Conservation (phyloP, 805 yeast species). For the Nakazawaea wyomingensis region DNA sequence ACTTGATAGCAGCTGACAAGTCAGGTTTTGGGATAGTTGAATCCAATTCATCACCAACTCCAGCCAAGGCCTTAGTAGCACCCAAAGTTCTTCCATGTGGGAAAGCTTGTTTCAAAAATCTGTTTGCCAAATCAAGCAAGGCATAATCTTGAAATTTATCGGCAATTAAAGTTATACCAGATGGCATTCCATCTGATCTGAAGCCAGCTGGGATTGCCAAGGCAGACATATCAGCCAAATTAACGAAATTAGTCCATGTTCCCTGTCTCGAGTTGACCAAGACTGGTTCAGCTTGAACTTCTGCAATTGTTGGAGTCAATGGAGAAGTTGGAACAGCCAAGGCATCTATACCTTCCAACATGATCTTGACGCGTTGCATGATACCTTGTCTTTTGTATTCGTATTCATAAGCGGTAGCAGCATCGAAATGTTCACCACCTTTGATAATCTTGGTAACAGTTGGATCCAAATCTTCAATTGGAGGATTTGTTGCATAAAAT, state of each 20-base stretch:
- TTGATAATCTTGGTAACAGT: conserved; percentile 72
- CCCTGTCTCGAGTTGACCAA: conserved; percentile 87
- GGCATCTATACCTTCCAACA: conserved; percentile 62
- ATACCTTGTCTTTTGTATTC: conserved; percentile 86
- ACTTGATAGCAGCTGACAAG: conserved; percentile 41
- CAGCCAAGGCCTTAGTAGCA: conserved; percentile 28
- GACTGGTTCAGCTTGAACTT: conserved; percentile 74
- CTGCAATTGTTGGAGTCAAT: conserved; percentile 75
- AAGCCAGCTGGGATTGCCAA: conserved; percentile 90
- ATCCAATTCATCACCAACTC: conserved; percentile 39
- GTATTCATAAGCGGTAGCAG: conserved; percentile 76
- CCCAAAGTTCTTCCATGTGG: conserved; percentile 55
- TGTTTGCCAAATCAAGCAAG: conserved; percentile 72
- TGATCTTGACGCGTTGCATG: conserved; percentile 53
- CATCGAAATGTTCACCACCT: conserved; percentile 73
- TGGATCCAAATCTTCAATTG: conserved; percentile 70
- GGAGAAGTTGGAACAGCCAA: conserved; percentile 93
- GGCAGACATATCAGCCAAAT: conserved; percentile 89
- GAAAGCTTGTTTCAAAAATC: conserved; percentile 49
- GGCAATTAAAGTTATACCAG: conserved; percentile 83
- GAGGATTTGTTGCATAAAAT: conserved; percentile 66
- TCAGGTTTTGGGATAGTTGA: conserved; percentile 39
- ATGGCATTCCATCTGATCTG: conserved; percentile 81
- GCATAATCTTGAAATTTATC: conserved; percentile 86
- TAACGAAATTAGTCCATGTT: conserved; percentile 96